Evolutionary conservation across 768 basidiomycete genomes (phyloP), one percentile per base, ranked within the genome.

Genomic region (Naganishia vaughanmartiniae): DNA sequence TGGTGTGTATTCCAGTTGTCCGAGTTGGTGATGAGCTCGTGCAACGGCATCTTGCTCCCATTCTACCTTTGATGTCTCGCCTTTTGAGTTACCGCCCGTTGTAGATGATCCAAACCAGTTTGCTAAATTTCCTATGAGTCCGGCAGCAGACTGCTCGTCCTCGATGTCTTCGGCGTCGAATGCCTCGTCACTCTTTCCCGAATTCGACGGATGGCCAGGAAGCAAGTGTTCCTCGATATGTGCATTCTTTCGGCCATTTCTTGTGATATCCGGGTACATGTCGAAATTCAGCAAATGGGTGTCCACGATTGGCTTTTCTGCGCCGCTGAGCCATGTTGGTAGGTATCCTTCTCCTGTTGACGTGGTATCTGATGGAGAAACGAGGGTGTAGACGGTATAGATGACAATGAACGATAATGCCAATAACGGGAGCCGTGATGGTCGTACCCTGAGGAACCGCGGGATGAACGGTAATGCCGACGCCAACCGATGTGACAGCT

Each of bases 361-460:
- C 7, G 48, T 24, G 4, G 48, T 26, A 54, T n/a, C 53, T 24
- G 36, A 30, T 5, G 54, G 55, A 30, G 70, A 54, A 54, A 70
- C 33, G 70, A 66, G 69, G 9, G 54, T 24, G 21, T 66, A 69
- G 39, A 70, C 19, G n/a, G 67, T 56, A 34, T 55, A 71, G 30
- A 53, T 24, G 46, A 65, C 34, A 45, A 72, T 48, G 33, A 72
- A 46, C 67, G 74, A n/a, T 67, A 72, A 30, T 28, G 70, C 65
- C 60, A 73, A 31, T 55, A 73, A 53, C 31, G 74, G 73, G 21
- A 73, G 24, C 17, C 76, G 74, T 28, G 74, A 75, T 30, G 69
- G 54, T 0, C 74, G 70, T 26, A 75, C 28, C 3, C 74, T 58
- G 66, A 74, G 53, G 31, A 76, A 31, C 21, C 54, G 53, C 15